These are phyloP conservation scores for Ottelia alismoides DNA, from an alignment of 106 monocot species.

Conservation along the genomic window DNA sequence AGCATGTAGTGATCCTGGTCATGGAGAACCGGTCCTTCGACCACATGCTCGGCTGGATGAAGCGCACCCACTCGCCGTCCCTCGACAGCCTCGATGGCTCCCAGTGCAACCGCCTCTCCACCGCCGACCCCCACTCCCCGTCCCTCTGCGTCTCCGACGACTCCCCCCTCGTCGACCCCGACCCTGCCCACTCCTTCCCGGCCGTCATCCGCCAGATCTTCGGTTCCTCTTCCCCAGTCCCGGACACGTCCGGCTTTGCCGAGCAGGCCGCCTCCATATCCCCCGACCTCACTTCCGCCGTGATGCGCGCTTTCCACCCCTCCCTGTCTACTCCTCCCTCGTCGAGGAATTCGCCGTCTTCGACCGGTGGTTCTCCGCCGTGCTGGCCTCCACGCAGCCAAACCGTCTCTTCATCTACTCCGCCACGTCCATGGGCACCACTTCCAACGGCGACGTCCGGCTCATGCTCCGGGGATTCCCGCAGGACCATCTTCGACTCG, in stretches of 20 bases:
- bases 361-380: constrained; percentile 71
- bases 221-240: constrained; percentile 25
- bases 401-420: constrained; percentile 82
- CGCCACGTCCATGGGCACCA: constrained; percentile 61
- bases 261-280: constrained; percentile 38
- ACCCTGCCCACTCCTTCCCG: constrained; percentile 73
- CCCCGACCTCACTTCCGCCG: constrained; percentile 17
- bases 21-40: constrained; percentile 93
- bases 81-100: constrained; percentile 62
- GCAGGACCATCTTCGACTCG: constrained; percentile 85
- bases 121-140: constrained; percentile 19
- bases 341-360: constrained; percentile 61
- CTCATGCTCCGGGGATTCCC: constrained; percentile 61
- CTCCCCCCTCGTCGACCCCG: constrained; percentile 46
- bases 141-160: constrained; percentile 60
- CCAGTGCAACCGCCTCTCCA: constrained; percentile 51
- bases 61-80: constrained; percentile 32
- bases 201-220: constrained; percentile 48
- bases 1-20: constrained; percentile 56
- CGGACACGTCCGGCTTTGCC: constrained; percentile 76
- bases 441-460: constrained; percentile 23
- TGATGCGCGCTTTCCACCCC: constrained; percentile 67
- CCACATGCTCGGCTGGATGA: constrained; percentile 94
- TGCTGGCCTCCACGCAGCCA: constrained; percentile 81
- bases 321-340: constrained; percentile 39